Evolutionary conservation across 2,329 filamentous ascomycete genomes (phyloP), one percentile per base, ranked within the genome.

Genomic region (Geoglossum cookeanum): DNA sequence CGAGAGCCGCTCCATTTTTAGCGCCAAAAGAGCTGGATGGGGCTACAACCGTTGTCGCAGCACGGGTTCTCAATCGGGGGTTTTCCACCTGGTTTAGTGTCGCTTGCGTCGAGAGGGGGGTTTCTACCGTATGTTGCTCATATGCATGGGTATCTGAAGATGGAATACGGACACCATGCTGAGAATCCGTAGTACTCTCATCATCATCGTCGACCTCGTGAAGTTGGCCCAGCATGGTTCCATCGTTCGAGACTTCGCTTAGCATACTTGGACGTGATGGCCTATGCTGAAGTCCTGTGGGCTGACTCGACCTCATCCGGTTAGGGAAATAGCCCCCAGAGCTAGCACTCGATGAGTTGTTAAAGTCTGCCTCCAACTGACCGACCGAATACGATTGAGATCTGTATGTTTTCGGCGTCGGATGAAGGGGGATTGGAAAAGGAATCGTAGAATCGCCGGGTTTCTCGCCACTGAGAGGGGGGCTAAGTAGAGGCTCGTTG

Each of bases 321-420:
- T 44, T 47, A 32, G 49, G 22, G 39, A 58, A 57, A 29, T 44
- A 55, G 32, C 54, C 22, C 4, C 49, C 49, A 17, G 49, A 13
- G 30, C 33, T 22, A 22, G n/a, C n/a, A 27, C 9, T 57, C 42
- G 55, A 30, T n/a, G 51, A 52, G 39, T 55, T 52, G 60, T 52
- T 35, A 1, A 70, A 70, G 59, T 91, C 86, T 0, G 83, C 78
- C 56, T 95, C 89, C 60, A 89, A 75, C 67, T 96, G 90, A 3
- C 90, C 90, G 53, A 94, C 91, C 0, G 91, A 97, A 69, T 97
- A 97, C 3, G 92, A 97, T 69, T 96, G 88, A 4, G 92, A 98
- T 48, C 92, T 83, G 64, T 94, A 92, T 0, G 87, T 89, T 69
- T 97, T 97, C 1, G 87, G 87, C 0, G 87, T 92, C 0, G 91